Evolutionary conservation across 129 eudicot genomes (phyloP).

Genomic region (Helichrysum umbraculigerum): DNA sequence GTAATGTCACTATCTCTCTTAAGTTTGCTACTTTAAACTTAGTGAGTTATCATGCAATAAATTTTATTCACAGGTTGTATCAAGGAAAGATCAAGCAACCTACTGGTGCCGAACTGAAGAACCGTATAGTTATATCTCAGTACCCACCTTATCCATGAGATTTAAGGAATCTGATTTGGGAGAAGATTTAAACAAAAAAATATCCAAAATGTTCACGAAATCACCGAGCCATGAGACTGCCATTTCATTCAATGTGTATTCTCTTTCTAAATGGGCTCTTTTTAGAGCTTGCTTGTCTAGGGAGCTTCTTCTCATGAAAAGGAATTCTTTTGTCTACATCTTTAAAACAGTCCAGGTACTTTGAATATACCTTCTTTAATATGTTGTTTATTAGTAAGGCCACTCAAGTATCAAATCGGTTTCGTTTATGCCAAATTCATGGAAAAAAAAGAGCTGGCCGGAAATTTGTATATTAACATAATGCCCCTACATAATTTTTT

Average conservation of each 20-base stretch:
- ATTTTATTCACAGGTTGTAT: constrained; percentile 46
- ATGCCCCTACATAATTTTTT: too few species aligned
- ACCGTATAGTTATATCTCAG: constrained; percentile 40
- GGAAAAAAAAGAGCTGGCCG: too few species aligned
- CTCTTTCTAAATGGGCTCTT: constrained; percentile 18
- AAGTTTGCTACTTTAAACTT: neutral
- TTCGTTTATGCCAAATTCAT: too few species aligned
- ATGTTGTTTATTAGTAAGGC: neutral
- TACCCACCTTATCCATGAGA: constrained; percentile 10
- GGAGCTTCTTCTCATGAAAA: constrained; percentile 55
- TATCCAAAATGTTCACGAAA: constrained; percentile 12
- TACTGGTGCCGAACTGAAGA: constrained; percentile 50
- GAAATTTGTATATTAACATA: too few species aligned
- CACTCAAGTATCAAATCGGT: neutral
- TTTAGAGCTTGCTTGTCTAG: constrained; percentile 43
- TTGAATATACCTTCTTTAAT: neutral
- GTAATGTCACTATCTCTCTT: constrained; percentile 35
- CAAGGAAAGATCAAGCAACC: constrained; percentile 67
- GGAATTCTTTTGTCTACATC: constrained; percentile 22
- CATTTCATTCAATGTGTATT: constrained; percentile 20
- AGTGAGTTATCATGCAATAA: neutral
- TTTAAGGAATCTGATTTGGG: constrained; percentile 16
- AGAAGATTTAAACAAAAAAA: neutral
- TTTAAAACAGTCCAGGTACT: constrained; percentile 48
- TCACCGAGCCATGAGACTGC: constrained; percentile 8